phyloP scores from a whole-genome alignment of 1,284 basidiomycete genomes.

The Irpex lacteus region DNA sequence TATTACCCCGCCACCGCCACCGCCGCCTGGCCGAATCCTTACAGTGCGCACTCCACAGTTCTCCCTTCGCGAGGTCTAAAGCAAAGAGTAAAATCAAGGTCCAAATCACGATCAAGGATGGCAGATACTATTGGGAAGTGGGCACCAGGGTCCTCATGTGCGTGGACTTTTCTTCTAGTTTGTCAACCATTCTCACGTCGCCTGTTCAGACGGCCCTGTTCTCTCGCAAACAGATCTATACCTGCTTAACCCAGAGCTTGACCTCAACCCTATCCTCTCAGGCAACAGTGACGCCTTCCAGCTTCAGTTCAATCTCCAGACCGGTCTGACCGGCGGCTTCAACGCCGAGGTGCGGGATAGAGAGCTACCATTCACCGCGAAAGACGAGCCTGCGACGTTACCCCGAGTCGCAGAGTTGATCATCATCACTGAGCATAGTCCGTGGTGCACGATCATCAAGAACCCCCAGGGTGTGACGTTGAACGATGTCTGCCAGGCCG shows the following conservation, averaged over 20 bases:
- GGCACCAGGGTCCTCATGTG: conserved; percentile 28
- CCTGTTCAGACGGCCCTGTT: conserved; percentile 64
- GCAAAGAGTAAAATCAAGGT: background rate
- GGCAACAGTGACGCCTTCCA: conserved; percentile 49
- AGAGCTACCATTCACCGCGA: conserved; percentile 59
- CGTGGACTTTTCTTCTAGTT: conserved; percentile 7
- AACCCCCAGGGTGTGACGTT: conserved; percentile 73
- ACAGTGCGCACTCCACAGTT: background rate
- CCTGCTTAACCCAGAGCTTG: conserved; percentile 58
- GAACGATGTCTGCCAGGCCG: conserved; percentile 59
- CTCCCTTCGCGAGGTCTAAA: background rate
- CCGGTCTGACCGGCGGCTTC: conserved; percentile 53
- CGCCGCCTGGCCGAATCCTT: background rate
- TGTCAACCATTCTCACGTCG: background rate
- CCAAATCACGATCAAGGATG: conserved; percentile 13
- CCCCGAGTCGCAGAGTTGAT: conserved; percentile 73
- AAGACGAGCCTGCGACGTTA: conserved; percentile 76
- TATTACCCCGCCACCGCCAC: background rate
- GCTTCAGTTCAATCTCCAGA: conserved; percentile 68
- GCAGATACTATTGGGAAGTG: conserved; percentile 27
- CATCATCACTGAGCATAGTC: conserved; percentile 67
- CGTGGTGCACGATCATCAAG: conserved; percentile 77
- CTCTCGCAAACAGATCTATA: conserved; percentile 74
- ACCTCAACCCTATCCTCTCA: conserved; percentile 68
- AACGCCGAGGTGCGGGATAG: conserved; percentile 55